Conservation (phyloP, 306 rosid genomes). For the Ammopiptanthus mongolicus region DNA sequence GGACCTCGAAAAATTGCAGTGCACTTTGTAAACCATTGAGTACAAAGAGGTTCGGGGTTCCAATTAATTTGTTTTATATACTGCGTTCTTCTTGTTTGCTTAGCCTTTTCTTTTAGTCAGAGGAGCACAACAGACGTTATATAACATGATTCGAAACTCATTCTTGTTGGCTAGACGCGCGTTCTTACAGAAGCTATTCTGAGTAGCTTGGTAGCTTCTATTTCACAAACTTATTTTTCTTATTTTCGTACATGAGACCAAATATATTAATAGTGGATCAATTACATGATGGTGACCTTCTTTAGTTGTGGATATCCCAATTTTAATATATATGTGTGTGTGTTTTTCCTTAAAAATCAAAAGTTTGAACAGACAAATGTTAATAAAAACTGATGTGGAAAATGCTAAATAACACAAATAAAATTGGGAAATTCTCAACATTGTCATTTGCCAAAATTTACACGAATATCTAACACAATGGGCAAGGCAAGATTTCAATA, state of each 20-base stretch:
- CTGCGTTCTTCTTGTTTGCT: not conserved
- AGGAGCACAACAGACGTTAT: no score
- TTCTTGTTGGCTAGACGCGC: no score
- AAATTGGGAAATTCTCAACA: not conserved
- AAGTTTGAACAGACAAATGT: not conserved
- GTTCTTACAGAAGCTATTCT: no score
- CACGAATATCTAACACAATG: not conserved
- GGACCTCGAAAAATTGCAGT: not conserved
- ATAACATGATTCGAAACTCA: no score
- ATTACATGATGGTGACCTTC: not conserved
- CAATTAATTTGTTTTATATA: not conserved
- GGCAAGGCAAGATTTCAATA: not conserved
- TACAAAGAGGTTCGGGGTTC: not conserved
- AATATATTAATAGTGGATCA: no score
- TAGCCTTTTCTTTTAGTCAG: no score
- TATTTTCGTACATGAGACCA: no score
- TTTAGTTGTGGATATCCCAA: no score
- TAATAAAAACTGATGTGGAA: not conserved
- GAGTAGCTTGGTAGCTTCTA: no score
- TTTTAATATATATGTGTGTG: not conserved
- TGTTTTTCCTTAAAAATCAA: not conserved
- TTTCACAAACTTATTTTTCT: no score
- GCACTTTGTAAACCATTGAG: not conserved
- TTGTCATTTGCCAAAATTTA: conserved; percentile 8
- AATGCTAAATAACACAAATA: not conserved